phyloP scores from a whole-genome alignment of 1,139 yeast genomes.

The Candida sanyaensis region DNA sequence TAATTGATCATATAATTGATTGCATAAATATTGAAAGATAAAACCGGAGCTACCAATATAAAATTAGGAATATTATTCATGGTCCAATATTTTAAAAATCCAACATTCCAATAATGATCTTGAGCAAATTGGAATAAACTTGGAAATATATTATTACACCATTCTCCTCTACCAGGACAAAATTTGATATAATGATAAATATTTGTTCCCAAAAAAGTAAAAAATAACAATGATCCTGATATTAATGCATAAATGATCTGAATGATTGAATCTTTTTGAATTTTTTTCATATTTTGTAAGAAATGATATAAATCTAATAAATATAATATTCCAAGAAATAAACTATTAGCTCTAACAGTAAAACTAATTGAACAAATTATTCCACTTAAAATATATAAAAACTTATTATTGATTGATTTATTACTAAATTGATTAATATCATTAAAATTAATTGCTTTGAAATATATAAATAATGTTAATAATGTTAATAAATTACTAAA shows the following conservation, averaged over 20 bases:
- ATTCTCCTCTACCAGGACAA: slow-evolving; percentile 74
- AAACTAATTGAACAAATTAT: slow-evolving; percentile 57
- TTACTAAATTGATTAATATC: slow-evolving; percentile 18
- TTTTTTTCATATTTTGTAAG: slow-evolving; percentile 16
- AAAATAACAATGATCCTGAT: slow-evolving; percentile 58
- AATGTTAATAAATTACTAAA: slow-evolving; percentile 66
- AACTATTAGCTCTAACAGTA: slow-evolving; percentile 72
- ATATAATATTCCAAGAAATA: slow-evolving; percentile 70
- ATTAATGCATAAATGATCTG: slow-evolving; percentile 34
- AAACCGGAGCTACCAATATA: slow-evolving; percentile 70
- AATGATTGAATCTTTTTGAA: background rate
- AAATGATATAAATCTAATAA: slow-evolving; percentile 52
- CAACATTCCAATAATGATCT: slow-evolving; percentile 78
- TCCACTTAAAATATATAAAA: slow-evolving; percentile 55
- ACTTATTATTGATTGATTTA: slow-evolving; percentile 15
- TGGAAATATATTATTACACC: slow-evolving; percentile 68
- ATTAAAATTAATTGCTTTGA: slow-evolving; percentile 30
- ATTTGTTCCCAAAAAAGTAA: slow-evolving; percentile 48
- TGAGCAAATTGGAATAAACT: slow-evolving; percentile 79
- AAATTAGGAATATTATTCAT: slow-evolving; percentile 80
- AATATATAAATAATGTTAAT: slow-evolving; percentile 57
- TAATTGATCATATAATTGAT: slow-evolving; percentile 33
- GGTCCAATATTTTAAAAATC: slow-evolving; percentile 83
- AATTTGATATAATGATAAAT: slow-evolving; percentile 54
- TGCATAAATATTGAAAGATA: slow-evolving; percentile 37